A percentile compares a stretch with the other conserved stretches of the same genome.
These are phyloP conservation scores for Odonthalia washingtoniensis DNA, from an alignment of 31 red algal genomes.

Conservation along the genomic window DNA sequence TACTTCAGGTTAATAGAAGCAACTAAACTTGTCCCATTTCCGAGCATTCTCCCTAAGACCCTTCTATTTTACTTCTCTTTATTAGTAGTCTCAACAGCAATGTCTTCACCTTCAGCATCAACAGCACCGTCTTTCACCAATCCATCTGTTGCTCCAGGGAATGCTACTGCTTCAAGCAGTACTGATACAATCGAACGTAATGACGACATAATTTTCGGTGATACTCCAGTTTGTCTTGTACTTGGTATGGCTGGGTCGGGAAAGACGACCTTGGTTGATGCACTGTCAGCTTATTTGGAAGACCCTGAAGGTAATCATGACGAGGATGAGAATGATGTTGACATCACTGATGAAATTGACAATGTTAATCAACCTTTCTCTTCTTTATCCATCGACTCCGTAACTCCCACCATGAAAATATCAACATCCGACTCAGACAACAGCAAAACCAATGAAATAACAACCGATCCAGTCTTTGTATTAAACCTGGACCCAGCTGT, in stretches of 20 bases:
- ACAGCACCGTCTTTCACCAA: too few species aligned
- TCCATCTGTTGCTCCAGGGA: too few species aligned
- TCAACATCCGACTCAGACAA: not conserved
- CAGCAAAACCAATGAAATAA: not conserved
- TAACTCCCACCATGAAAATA: not conserved
- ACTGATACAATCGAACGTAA: too few species aligned
- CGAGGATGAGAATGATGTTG: constrained; percentile 25
- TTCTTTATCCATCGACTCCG: not conserved
- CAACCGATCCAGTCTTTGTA: constrained; percentile 56
- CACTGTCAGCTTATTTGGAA: constrained; percentile 60
- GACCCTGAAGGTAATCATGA: constrained; percentile 17
- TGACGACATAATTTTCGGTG: too few species aligned
- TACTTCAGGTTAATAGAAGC: too few species aligned
- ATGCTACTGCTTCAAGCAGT: too few species aligned
- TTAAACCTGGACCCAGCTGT: constrained; percentile 98
- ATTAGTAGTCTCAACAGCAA: too few species aligned
- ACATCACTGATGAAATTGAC: constrained; percentile 2
- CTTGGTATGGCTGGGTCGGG: constrained; percentile 98
- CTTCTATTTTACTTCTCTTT: too few species aligned
- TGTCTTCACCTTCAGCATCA: too few species aligned
- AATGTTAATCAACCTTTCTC: constrained; percentile 18
- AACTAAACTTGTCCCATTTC: not conserved
- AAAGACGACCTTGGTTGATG: constrained; percentile 88
- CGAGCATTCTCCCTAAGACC: too few species aligned
- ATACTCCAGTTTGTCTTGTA: constrained; percentile 76